Base-by-base conservation (phyloP, 2,329 filamentous ascomycete genomes). In the Verticillium tricorpus region DNA sequence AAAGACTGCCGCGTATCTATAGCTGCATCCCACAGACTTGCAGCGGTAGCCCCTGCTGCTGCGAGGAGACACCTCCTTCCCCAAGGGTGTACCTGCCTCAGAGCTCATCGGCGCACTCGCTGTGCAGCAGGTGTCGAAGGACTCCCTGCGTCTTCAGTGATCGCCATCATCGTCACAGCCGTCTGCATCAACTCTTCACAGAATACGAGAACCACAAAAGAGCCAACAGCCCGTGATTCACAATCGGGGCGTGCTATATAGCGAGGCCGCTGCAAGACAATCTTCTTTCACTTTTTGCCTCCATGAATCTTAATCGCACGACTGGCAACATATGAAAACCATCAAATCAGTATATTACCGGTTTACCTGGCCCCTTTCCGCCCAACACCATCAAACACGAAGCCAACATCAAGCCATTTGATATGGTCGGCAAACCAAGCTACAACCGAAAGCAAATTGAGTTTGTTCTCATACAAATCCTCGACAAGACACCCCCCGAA, bases 391-490 rank as follows among this genome's bases (percentile, higher is more conserved):
- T 2, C 14, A 40, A 12, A 40, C 17, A 3, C 17, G 37, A 7
- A 19, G 28, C 28, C 5, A 28, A 40, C 45, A n/a, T 19, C 55
- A 57, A 17, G 39, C 5, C 7, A 8, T 32, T 25, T 45, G 62
- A 14, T n/a, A 77, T 76, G 74, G 72, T 71, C 25, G 75, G 75
- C 15, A 69, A 72, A 5, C 67, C 71, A 5, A 69, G 70, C 40
- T 78, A 78, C 66, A 70, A 66, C 11, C 62, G 68, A 8, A 68
- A 71, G 1, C 68, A 78, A 65, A 75, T 78, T 54, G 64, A 66
- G 56, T 78, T 73, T 64, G 64, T 77, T 45, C 68, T 79, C 56
- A 62, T 68, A 1, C 61, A 65, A 1, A 67, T 73, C 57, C 64
- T 76, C 17, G 58, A 65, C 1, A 68, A 68, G n/a, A 67, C 67